These are phyloP conservation scores for Debaryomyces singareniensis DNA, from an alignment of 1,139 yeast species.

Conservation along the genomic window DNA sequence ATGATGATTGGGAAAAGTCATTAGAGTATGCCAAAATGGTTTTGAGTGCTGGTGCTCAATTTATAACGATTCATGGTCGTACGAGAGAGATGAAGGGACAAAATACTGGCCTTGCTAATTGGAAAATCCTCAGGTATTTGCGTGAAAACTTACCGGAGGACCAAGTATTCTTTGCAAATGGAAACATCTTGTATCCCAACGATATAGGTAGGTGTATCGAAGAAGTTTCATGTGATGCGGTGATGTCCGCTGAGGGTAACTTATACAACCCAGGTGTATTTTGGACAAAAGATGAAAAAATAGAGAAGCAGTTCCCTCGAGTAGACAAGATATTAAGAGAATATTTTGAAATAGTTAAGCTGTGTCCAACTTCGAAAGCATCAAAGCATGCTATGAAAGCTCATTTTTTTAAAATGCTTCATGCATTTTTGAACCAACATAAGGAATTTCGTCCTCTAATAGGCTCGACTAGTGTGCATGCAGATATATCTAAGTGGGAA, in stretches of 20 bases:
- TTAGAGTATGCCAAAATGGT: conserved; percentile 87
- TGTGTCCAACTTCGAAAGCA: conserved; percentile 56
- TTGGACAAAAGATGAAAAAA: conserved; percentile 46
- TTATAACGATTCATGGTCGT: conserved; percentile 90
- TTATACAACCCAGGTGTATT: conserved; percentile 91
- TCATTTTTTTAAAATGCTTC: conserved; percentile 81
- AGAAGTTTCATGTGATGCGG: conserved; percentile 72
- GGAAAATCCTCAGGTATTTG: conserved; percentile 71
- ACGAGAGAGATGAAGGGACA: conserved; percentile 98
- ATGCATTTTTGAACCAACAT: conserved; percentile 69
- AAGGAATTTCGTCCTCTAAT: conserved; percentile 72
- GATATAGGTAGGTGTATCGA: conserved; percentile 48
- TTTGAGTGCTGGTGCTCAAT: conserved; percentile 92
- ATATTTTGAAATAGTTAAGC: conserved; percentile 77
- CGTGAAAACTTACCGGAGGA: conserved; percentile 75
- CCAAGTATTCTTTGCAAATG: conserved; percentile 88
- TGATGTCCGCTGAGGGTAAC: conserved; percentile 97
- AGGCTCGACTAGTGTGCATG: conserved; percentile 49
- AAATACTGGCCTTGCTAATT: conserved; percentile 89
- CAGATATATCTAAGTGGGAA: conserved; percentile 58
- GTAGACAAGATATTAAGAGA: conserved; percentile 80
- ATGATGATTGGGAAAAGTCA: conserved; percentile 78
- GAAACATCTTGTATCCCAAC: conserved; percentile 48
- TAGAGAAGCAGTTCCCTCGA: conserved; percentile 71
- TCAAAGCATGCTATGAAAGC: conserved; percentile 83